phyloP scores from a whole-genome alignment of 768 basidiomycete species.

The Tulasnella sp. region DNA sequence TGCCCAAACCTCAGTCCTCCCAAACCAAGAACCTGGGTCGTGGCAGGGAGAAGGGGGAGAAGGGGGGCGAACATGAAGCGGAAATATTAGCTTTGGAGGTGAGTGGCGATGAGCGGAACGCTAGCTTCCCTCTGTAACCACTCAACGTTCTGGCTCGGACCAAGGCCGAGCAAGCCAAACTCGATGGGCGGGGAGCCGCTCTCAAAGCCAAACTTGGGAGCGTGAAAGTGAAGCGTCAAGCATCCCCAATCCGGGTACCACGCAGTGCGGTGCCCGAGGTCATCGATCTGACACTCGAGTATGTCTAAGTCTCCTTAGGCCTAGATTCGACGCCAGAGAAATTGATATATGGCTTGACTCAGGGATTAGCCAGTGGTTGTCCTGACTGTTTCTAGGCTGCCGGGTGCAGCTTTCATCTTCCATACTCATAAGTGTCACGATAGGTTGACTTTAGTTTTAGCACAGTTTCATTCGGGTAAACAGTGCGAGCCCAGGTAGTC shows the following conservation, averaged over 20 bases:
- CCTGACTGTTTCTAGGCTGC: background rate
- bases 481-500: too few species aligned
- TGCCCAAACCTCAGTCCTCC: background rate
- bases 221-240: background rate
- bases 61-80: background rate
- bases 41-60: background rate
- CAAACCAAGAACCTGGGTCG: background rate
- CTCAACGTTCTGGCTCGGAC: background rate
- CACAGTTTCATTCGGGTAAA: too few species aligned
- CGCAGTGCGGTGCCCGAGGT: background rate
- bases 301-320: background rate
- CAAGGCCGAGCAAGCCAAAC: background rate
- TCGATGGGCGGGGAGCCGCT: background rate
- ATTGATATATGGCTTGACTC: background rate
- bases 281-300: background rate
- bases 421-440: too few species aligned
- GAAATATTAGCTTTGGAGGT: background rate
- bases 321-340: background rate
- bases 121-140: background rate
- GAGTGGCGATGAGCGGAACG: background rate
- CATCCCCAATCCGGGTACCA: background rate
- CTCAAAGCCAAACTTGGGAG: background rate
- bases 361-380: background rate
- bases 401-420: background rate
- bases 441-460: too few species aligned